Conservation (phyloP, 2,329 filamentous ascomycete genomes). For the Colletotrichum karsti region DNA sequence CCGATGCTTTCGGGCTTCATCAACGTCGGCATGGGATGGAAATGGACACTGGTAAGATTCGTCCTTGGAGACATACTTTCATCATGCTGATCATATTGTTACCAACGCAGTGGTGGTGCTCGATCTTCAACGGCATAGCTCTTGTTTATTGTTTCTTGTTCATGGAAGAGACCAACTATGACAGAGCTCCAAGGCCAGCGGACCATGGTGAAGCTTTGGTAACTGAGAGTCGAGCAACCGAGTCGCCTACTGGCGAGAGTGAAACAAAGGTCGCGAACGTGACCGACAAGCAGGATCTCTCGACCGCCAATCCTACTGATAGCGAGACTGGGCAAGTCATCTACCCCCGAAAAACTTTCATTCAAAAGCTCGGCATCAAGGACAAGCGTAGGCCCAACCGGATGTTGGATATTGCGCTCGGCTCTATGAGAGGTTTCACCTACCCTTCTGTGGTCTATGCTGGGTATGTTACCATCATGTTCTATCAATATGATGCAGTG, state of each 20-base stretch:
- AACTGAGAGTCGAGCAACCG: not conserved
- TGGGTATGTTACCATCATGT: slow-evolving; percentile 34
- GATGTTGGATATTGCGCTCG: slow-evolving; percentile 43
- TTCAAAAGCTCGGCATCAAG: slow-evolving; percentile 39
- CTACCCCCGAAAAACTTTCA: slow-evolving; percentile 45
- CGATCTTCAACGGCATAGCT: slow-evolving; percentile 45
- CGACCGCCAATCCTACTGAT: not conserved
- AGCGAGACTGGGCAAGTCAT: slow-evolving; percentile 38
- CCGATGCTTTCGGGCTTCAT: slow-evolving; percentile 55
- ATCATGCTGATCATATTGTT: not conserved
- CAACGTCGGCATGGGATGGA: slow-evolving; percentile 48
- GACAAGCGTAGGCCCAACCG: slow-evolving; percentile 48
- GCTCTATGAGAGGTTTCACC: slow-evolving; percentile 39
- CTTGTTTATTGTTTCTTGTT: slow-evolving; percentile 59
- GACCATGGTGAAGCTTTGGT: not conserved
- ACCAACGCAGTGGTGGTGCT: slow-evolving; percentile 43
- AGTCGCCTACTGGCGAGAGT: not conserved
- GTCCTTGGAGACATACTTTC: not conserved
- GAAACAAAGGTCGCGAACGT: not conserved
- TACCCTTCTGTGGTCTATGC: slow-evolving; percentile 45
- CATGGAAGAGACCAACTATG: slow-evolving; percentile 68
- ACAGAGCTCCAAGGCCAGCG: slow-evolving; percentile 35
- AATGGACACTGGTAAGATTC: slow-evolving; percentile 45
- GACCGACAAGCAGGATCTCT: not conserved
- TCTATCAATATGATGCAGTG: not conserved